Evolutionary conservation across 495 filamentous ascomycete genomes (phyloP).

Genomic region (Cairneyella variabilis): DNA sequence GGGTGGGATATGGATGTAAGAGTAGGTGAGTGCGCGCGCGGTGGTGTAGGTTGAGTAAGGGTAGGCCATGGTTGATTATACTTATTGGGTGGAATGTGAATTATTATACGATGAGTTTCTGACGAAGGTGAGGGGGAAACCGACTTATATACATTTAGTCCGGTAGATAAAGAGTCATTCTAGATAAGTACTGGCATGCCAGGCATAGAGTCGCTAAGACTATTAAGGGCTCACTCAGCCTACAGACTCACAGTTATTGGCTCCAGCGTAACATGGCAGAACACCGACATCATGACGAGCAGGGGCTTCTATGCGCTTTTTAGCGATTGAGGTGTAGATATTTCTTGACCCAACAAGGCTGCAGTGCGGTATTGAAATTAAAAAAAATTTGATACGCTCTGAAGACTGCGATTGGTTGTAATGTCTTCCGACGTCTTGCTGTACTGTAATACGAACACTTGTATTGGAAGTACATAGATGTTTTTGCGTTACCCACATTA

Average conservation of each 20-base stretch:
- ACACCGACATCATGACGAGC: conserved; percentile 12
- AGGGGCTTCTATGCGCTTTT: conserved; percentile 18
- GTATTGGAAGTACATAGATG: conserved; percentile 14
- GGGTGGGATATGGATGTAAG: conserved; percentile 11
- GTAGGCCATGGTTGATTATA: conserved; percentile 18
- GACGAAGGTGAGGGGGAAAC: conserved; percentile 14
- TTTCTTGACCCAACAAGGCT: conserved; percentile 8
- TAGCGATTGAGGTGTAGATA: conserved; percentile 13
- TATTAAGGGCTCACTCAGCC: conserved; percentile 15
- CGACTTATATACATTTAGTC: conserved; percentile 16
- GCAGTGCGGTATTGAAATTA: conserved; percentile 2
- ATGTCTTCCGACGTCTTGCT: conserved; percentile 15
- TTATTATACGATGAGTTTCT: conserved; percentile 19
- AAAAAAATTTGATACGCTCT: conserved; percentile 9
- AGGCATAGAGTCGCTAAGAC: too few relatives aligned
- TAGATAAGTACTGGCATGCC: too few relatives aligned
- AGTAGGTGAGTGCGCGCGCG: conserved; percentile 13
- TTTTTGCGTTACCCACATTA: conserved; percentile 14
- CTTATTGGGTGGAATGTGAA: conserved; percentile 13
- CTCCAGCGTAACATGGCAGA: conserved; percentile 21
- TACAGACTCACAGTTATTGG: conserved; percentile 21
- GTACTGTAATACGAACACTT: conserved; percentile 15
- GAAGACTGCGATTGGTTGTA: conserved; percentile 19
- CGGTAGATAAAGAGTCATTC: conserved; percentile 13
- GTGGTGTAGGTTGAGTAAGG: conserved; percentile 14